Evolutionary conservation across 1,284 basidiomycete genomes (phyloP), one percentile per base, ranked within the genome.

Genomic region (Cryptococcus wingfieldii): DNA sequence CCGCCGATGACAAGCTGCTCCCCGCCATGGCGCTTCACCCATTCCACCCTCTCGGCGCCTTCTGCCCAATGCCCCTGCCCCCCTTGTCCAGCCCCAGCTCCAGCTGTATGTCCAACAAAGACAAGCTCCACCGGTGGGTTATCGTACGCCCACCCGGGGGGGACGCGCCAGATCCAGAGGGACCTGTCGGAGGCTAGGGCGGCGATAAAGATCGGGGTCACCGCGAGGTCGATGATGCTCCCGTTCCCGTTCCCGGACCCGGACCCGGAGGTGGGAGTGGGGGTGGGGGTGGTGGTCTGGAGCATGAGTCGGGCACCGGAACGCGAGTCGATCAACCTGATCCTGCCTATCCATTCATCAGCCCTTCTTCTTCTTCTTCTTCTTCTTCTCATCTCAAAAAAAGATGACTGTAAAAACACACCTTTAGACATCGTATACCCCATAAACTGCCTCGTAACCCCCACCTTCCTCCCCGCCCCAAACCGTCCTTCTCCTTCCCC

Each of bases 1-100:
- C 70, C 71, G n/a, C 65, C 69, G 12, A 74, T 61, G 2, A 67
- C 71, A 28, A 75, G 55, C 42, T 51, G 62, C 16, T 64, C 56
- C n/a, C 43, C 44, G 2, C 58, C 62, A 10, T 64, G 61, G 50
- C 60, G 65, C 25, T 61, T 63, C 27, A 74, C 59, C 67, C 67
- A 71, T 52, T 72, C 68, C 18, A 75, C 51, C 41, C 62, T 65
- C 47, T 59, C 60, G 9, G 65, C 34, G 16, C 45, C 18, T 34
- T 34, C 31, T 3, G 5, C 4, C 31, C 31, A 31, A 31, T 31
- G 4, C 5, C 31, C 10, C 31, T 31, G 19, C 19, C 19, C 19
- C 16, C 71, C 72, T 3, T 69, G 12, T 18, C 49, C 39, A 5
- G 41, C 39, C 10, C 39, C 28, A 8, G 41, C 31, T n/a, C n/a